phyloP scores from a whole-genome alignment of 495 filamentous ascomycete species.

The Xylaria flabelliformis region DNA sequence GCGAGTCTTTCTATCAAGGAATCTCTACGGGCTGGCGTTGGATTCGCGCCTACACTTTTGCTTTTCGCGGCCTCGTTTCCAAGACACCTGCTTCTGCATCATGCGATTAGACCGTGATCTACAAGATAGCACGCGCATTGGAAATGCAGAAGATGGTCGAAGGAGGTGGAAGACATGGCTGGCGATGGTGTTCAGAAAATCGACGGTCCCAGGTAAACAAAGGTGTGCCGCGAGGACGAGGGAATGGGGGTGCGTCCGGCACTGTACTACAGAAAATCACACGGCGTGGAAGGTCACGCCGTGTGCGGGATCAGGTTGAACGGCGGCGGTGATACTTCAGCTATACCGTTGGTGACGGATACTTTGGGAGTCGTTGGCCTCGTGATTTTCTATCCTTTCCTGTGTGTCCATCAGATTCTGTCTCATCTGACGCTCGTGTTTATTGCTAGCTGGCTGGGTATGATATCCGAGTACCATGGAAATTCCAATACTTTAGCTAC shows the following conservation, averaged over 20 bases:
- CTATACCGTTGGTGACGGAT: slow-evolving; percentile 12
- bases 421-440: not conserved
- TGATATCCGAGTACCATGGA: slow-evolving; percentile 9
- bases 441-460: not conserved
- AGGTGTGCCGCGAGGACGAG: slow-evolving; percentile 49
- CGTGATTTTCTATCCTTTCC: slow-evolving; percentile 21
- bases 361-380: slow-evolving; percentile 19
- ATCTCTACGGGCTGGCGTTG: slow-evolving; percentile 40
- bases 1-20: slow-evolving; percentile 32
- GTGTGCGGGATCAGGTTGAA: slow-evolving; percentile 9
- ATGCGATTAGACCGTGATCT: slow-evolving; percentile 6
- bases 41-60: slow-evolving; percentile 36
- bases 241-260: not conserved
- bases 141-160: slow-evolving; percentile 17
- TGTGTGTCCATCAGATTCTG: slow-evolving; percentile 18
- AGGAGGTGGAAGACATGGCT: not conserved
- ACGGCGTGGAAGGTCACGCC: not conserved
- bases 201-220: slow-evolving; percentile 55
- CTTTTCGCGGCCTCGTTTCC: slow-evolving; percentile 15
- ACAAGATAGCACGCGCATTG: slow-evolving; percentile 22
- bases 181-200: slow-evolving; percentile 31
- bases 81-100: slow-evolving; percentile 15
- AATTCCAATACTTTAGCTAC: slow-evolving; percentile 24
- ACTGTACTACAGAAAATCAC: not conserved
- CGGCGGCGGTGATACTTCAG: not conserved